A percentile compares a stretch with the other conserved stretches of the same genome.
Conservation (phyloP, 2,329 filamentous ascomycete genomes). For the Trichophyton mentagrophytes region DNA sequence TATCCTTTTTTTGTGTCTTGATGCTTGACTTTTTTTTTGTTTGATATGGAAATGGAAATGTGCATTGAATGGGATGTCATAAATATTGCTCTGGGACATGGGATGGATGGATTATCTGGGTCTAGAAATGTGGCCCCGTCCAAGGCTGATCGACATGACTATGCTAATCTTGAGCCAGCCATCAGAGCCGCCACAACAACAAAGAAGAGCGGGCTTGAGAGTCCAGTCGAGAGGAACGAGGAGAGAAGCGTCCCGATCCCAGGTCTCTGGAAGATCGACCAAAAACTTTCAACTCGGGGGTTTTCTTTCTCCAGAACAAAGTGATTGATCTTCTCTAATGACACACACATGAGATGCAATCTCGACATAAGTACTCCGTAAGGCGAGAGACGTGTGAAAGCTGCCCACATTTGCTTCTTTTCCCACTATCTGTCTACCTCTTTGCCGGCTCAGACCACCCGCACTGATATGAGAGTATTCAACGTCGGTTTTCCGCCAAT, state of each 20-base stretch:
- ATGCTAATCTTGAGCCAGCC: neutral
- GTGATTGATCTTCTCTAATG: neutral
- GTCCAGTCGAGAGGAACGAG: neutral
- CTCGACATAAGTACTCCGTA: too few relatives aligned
- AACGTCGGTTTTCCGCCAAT: too few relatives aligned
- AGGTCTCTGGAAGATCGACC: conserved; percentile 2
- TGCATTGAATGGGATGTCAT: neutral
- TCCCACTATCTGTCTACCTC: neutral
- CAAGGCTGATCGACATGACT: neutral
- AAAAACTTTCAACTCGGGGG: neutral
- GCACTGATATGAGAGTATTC: neutral
- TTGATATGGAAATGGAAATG: neutral
- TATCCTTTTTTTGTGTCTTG: neutral
- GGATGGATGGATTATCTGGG: neutral
- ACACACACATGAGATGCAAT: neutral
- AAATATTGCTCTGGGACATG: neutral
- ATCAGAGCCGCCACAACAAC: neutral
- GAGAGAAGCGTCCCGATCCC: neutral
- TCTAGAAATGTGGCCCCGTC: neutral
- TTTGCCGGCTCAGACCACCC: neutral
- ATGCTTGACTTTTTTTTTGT: neutral
- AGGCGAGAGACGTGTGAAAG: neutral
- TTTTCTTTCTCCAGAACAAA: neutral
- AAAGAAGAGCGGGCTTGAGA: neutral
- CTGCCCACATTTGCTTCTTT: neutral